Evolutionary conservation across 139 green algal species (phyloP).

Genomic region (Chlorella sorokiniana): DNA sequence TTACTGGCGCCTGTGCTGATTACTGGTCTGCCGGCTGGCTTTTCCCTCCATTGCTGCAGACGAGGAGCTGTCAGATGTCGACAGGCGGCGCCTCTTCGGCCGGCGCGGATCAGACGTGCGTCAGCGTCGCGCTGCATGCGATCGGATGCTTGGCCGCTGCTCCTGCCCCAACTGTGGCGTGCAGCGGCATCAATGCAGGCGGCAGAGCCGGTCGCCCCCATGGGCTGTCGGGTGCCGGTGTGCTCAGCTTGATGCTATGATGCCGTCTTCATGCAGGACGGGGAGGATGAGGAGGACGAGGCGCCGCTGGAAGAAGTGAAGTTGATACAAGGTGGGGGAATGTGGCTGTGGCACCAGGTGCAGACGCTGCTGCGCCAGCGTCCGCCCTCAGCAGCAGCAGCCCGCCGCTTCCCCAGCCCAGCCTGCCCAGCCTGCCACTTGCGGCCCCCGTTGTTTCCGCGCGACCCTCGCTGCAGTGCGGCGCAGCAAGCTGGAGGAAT

Average conservation of each 20-base stretch:
- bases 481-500: constrained; percentile 58
- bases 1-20: too few species aligned
- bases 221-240: not conserved
- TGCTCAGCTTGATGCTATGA: not conserved
- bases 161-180: too few species aligned
- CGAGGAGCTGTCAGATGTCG: not conserved
- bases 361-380: too few species aligned
- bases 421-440: not conserved
- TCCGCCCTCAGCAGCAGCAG: too few species aligned
- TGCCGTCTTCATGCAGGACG: not conserved
- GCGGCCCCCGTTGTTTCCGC: not conserved
- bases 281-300: constrained; percentile 54
- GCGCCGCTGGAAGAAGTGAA: constrained; percentile 48
- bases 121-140: too few species aligned
- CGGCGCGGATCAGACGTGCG: not conserved
- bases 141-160: too few species aligned
- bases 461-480: constrained; percentile 28
- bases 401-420: too few species aligned
- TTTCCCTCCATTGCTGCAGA: not conserved
- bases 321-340: constrained; percentile 25
- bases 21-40: too few species aligned
- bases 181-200: too few species aligned
- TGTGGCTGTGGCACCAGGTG: too few species aligned
- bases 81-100: not conserved
- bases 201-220: too few species aligned